Base-by-base conservation (phyloP, 2,329 filamentous ascomycete species). In the Colletotrichum caudatum region DNA sequence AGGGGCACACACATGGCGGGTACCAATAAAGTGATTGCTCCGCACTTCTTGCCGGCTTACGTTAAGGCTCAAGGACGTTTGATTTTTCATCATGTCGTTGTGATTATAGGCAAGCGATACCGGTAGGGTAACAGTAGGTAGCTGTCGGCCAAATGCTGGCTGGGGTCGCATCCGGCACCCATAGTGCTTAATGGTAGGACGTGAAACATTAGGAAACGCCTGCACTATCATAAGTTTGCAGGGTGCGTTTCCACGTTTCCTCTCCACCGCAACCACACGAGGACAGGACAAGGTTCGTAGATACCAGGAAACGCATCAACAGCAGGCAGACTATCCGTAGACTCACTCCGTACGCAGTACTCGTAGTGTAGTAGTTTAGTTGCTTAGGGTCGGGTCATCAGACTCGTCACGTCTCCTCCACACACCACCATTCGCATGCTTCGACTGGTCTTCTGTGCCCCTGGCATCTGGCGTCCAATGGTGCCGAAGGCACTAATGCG, bases 341-440 rank as follows among this genome's bases (percentile, higher is more conserved):
- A 29, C 29, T 29, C 29, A 29, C 2, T 29, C 3, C 3, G 29
- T 29, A 4, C 0, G 29, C 29, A 29, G 29, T 29, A 29, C 29
- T 29, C 29, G 29, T 29, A 29, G 29, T 29, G 29, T 29, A 29
- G 29, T 29, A 29, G 3, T 29, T 4, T 29, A 29, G 62, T 20
- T 48, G 26, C 37, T 48, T 41, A 14, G 44, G 18, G 16, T n/a
- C 23, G n/a, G 61, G 60, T 44, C 60, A 51, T 66, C 46, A 48
- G 26, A 54, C 51, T 44, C 51, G 37, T 66, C 46, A 48, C 37
- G 18, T 41, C 39, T 23, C 65, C 65, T 59, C n/a, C 69, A 23
- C 69, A 54, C 65, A 66, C 54, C 69, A 59, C 59, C 69, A 59
- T 69, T 71, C 65, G 65, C 65, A 60, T 71, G 53, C 69, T 69